Percentiles rank a stretch among this genome's conserved stretches.
These are phyloP conservation scores for Debaryomyces castellii DNA, from an alignment of 805 yeast genomes.

Conservation along the genomic window DNA sequence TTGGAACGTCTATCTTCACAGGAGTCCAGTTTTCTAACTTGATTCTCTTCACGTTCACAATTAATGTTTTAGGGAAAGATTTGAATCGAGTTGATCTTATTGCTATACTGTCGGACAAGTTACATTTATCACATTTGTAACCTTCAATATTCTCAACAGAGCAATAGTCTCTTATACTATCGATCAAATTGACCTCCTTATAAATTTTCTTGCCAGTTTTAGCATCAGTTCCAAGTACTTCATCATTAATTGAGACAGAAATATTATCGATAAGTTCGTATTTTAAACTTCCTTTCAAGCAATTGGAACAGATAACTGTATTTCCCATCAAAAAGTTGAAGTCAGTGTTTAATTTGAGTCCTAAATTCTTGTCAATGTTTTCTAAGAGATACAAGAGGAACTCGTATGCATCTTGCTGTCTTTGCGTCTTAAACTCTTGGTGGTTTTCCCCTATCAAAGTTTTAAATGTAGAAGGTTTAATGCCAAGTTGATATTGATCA, in stretches of 20 bases:
- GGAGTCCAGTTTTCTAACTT: constrained; percentile 90
- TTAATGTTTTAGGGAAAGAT: constrained; percentile 68
- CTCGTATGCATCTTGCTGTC: constrained; percentile 95
- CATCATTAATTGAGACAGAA: constrained; percentile 55
- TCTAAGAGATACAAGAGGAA: constrained; percentile 70
- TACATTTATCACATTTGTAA: constrained; percentile 60
- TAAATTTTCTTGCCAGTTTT: constrained; percentile 47
- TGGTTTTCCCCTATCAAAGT: constrained; percentile 74
- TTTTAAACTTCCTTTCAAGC: constrained; percentile 60
- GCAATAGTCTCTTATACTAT: constrained; percentile 47
- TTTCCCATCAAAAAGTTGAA: constrained; percentile 68
- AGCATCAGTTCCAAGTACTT: constrained; percentile 34
- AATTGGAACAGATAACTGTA: constrained; percentile 56
- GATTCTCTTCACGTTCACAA: constrained; percentile 76
- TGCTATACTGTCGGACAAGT: constrained; percentile 29
- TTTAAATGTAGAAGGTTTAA: constrained; percentile 77
- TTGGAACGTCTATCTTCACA: constrained; percentile 72
- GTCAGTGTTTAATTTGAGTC: constrained; percentile 47
- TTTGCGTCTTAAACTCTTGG: constrained; percentile 78
- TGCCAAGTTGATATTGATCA: constrained; percentile 67
- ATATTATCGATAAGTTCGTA: constrained; percentile 61
- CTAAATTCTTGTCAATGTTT: constrained; percentile 52
- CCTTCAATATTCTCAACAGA: constrained; percentile 57
- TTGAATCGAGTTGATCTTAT: constrained; percentile 48
- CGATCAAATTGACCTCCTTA: constrained; percentile 47